Percentiles rank a stretch among this genome's conserved stretches.
Evolutionary conservation across 371 early-diverging fungal genomes (phyloP).

Genomic region (Mucor irregularis): DNA sequence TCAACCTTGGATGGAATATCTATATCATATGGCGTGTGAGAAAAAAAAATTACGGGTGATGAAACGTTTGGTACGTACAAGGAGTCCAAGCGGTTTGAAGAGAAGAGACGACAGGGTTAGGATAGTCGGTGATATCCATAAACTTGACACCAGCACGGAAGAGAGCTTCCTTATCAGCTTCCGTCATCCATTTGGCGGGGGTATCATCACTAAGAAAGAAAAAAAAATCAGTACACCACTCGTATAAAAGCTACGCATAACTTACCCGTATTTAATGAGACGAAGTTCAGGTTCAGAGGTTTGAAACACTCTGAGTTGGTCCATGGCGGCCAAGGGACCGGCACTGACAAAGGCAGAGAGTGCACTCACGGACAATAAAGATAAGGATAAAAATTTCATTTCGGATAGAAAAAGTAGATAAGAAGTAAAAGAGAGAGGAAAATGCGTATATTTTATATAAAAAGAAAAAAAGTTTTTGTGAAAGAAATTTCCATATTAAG

Average conservation of each 20-base stretch:
- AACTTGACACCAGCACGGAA: slow-evolving; percentile 66
- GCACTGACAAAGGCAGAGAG: slow-evolving; percentile 25
- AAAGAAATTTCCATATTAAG: too few species aligned
- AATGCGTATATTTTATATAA: neutral
- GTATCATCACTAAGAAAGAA: slow-evolving; percentile 36
- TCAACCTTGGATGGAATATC: slow-evolving; percentile 45
- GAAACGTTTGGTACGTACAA: slow-evolving; percentile 13
- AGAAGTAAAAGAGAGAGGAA: neutral
- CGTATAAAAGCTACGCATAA: too few species aligned
- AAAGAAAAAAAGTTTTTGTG: slow-evolving; percentile 6
- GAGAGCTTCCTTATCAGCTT: slow-evolving; percentile 66
- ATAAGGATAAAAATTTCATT: slow-evolving; percentile 25
- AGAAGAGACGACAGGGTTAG: slow-evolving; percentile 15
- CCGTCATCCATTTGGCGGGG: slow-evolving; percentile 66
- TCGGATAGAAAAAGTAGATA: neutral
- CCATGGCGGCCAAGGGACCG: slow-evolving; percentile 27
- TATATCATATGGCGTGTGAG: slow-evolving; percentile 6
- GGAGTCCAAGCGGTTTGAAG: slow-evolving; percentile 26
- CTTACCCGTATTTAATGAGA: slow-evolving; percentile 37
- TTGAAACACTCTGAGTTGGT: slow-evolving; percentile 27
- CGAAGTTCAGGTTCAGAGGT: slow-evolving; percentile 29
- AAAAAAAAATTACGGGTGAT: neutral
- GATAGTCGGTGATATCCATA: slow-evolving; percentile 88
- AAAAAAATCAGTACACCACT: neutral
- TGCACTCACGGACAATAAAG: slow-evolving; percentile 32